Evolutionary conservation across 2,329 filamentous ascomycete species (phyloP).

Genomic region (Coccinonectria pachysandricola): DNA sequence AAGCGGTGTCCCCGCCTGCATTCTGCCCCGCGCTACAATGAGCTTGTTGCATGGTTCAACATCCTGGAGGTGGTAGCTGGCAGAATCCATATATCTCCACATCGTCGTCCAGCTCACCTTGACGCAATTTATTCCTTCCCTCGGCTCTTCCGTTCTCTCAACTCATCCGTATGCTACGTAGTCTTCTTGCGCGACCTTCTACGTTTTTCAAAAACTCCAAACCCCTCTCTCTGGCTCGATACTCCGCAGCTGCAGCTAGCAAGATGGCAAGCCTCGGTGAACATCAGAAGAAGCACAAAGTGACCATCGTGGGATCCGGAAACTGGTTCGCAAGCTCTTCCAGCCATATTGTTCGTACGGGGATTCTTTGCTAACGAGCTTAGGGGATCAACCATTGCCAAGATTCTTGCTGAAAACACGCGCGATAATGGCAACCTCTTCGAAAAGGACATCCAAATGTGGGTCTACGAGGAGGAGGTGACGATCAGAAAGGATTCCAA

Average conservation of each 20-base stretch:
- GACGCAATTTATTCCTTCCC: slow-evolving; percentile 1
- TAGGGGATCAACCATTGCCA: slow-evolving; percentile 94
- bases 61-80: slow-evolving; percentile 13
- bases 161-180: slow-evolving; percentile 17
- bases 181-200: slow-evolving; percentile 9
- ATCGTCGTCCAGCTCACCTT: slow-evolving; percentile 6
- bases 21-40: slow-evolving; percentile 22
- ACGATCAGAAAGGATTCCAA: slow-evolving; percentile 60
- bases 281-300: slow-evolving; percentile 70
- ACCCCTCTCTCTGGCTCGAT: slow-evolving; percentile 9
- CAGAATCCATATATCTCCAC: slow-evolving; percentile 10
- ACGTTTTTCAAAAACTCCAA: slow-evolving; percentile 6
- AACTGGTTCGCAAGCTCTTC: slow-evolving; percentile 60
- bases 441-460: slow-evolving; percentile 90
- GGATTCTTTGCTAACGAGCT: no score
- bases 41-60: slow-evolving; percentile 20
- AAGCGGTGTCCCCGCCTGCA: slow-evolving; percentile 16
- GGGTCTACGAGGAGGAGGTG: slow-evolving; percentile 94
- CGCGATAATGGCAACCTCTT: slow-evolving; percentile 69
- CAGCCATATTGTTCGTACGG: no score
- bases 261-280: slow-evolving; percentile 33
- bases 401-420: slow-evolving; percentile 92
- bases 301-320: slow-evolving; percentile 87
- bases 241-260: slow-evolving; percentile 11
- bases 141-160: slow-evolving; percentile 1